Conservation (phyloP, 257 asterid species). For the Primulina tabacum region DNA sequence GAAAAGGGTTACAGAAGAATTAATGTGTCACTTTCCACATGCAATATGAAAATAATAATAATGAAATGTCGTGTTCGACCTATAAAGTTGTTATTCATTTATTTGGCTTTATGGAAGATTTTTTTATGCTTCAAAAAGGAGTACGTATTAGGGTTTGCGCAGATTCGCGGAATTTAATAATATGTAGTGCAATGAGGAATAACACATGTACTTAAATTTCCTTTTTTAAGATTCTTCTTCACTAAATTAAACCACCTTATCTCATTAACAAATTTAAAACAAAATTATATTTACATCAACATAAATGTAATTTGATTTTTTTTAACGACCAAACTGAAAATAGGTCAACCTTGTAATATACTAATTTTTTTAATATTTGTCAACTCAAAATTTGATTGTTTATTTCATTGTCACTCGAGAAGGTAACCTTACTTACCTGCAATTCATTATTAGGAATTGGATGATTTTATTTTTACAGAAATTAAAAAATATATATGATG, state of each 20-base stretch:
- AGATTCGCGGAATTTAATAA: conserved; percentile 45
- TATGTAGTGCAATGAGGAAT: conserved; percentile 22
- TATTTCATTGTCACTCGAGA: too few relatives aligned
- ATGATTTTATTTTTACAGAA: too few relatives aligned
- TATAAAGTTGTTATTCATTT: conserved; percentile 25
- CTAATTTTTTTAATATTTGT: too few relatives aligned
- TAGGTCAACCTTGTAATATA: too few relatives aligned
- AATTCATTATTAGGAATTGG: too few relatives aligned
- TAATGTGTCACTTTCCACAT: conserved; percentile 33
- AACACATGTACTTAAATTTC: conserved; percentile 4
- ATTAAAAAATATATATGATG: too few relatives aligned
- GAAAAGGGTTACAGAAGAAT: neutral
- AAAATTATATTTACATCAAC: too few relatives aligned
- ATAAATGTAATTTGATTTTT: too few relatives aligned
- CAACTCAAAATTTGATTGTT: too few relatives aligned
- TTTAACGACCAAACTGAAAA: too few relatives aligned
- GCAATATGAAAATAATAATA: conserved; percentile 23
- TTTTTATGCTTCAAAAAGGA: conserved; percentile 14
- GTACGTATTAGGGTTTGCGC: conserved; percentile 13
- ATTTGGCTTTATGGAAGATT: conserved; percentile 26
- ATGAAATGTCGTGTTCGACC: conserved; percentile 20
- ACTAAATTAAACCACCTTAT: neutral
- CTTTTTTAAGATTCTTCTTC: conserved; percentile 20
- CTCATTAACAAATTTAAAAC: neutral
- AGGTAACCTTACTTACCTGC: too few relatives aligned